These are phyloP conservation scores for Chaetomium globosum DNA, from an alignment of 2,329 filamentous ascomycete species.

Conservation along the genomic window DNA sequence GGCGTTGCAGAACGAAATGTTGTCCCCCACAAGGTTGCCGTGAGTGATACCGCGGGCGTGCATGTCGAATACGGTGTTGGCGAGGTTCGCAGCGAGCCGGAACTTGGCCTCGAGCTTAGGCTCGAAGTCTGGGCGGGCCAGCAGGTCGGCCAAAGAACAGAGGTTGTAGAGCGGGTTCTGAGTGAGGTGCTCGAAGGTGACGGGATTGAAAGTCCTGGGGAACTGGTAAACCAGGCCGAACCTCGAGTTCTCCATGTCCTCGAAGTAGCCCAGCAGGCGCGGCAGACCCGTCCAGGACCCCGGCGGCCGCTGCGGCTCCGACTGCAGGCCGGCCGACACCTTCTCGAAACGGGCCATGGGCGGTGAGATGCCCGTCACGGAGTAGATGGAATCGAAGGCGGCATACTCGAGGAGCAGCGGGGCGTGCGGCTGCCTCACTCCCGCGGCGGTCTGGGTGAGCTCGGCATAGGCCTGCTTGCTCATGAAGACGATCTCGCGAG, in stretches of 20 bases:
- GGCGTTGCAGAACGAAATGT: conserved; percentile 65
- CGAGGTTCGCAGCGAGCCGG: conserved; percentile 70
- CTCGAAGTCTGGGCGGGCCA: conserved; percentile 57
- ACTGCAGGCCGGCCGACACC: conserved; percentile 60
- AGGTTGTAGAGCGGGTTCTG: conserved; percentile 55
- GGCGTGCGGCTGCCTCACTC: conserved; percentile 51
- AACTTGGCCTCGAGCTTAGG: conserved; percentile 76
- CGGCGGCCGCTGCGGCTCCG: conserved; percentile 54
- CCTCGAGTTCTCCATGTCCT: conserved; percentile 69
- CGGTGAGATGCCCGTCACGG: conserved; percentile 64
- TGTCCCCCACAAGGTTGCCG: conserved; percentile 68
- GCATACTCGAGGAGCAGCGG: conserved; percentile 73
- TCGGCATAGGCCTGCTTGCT: conserved; percentile 57
- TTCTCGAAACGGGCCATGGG: conserved; percentile 67
- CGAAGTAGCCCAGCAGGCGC: conserved; percentile 69
- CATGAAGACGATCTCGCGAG: conserved; percentile 55
- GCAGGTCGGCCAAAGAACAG: conserved; percentile 58
- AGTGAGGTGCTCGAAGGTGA: conserved; percentile 56
- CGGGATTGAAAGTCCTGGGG: conserved; percentile 64
- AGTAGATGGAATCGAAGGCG: conserved; percentile 63
- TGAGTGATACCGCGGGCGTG: conserved; percentile 71
- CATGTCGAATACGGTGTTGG: conserved; percentile 72
- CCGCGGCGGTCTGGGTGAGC: conserved; percentile 45
- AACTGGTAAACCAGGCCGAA: conserved; percentile 77
- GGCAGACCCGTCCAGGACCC: conserved; percentile 65